phyloP scores from a whole-genome alignment of 345 rosid genomes.

The Eucalyptus pauciflora region DNA sequence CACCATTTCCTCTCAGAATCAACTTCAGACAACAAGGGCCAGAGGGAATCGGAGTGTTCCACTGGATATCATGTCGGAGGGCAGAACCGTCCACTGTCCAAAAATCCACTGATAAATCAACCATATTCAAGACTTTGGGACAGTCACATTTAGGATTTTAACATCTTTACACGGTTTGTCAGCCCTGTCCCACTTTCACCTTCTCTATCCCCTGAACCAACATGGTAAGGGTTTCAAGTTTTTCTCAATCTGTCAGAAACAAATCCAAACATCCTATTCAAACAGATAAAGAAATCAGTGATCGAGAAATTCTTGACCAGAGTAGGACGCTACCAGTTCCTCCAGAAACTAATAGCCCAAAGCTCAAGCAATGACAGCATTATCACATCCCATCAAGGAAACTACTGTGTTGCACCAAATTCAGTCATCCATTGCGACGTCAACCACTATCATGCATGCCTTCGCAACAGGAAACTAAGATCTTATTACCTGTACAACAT shows the following conservation, averaged over 20 bases:
- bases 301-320: neutral
- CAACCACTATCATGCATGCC: neutral
- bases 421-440: neutral
- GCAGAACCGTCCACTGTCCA: neutral
- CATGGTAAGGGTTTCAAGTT: neutral
- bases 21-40: neutral
- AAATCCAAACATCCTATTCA: neutral
- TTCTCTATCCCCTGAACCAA: constrained; percentile 71
- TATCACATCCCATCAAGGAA: neutral
- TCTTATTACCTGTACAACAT: constrained; percentile 77
- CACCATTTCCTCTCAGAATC: neutral
- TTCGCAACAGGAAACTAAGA: neutral
- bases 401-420: neutral
- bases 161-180: constrained; percentile 91
- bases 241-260: neutral
- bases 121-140: constrained; percentile 51
- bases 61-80: neutral
- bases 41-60: neutral
- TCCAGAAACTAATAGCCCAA: neutral
- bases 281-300: neutral
- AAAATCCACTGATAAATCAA: neutral
- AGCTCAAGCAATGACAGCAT: neutral
- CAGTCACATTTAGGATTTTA: constrained; percentile 75
- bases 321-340: neutral
- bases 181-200: constrained; percentile 80